Evolutionary conservation across 441 rosid species (phyloP), one percentile per base, ranked within the genome.

Genomic region (Lagerstroemia fauriei): DNA sequence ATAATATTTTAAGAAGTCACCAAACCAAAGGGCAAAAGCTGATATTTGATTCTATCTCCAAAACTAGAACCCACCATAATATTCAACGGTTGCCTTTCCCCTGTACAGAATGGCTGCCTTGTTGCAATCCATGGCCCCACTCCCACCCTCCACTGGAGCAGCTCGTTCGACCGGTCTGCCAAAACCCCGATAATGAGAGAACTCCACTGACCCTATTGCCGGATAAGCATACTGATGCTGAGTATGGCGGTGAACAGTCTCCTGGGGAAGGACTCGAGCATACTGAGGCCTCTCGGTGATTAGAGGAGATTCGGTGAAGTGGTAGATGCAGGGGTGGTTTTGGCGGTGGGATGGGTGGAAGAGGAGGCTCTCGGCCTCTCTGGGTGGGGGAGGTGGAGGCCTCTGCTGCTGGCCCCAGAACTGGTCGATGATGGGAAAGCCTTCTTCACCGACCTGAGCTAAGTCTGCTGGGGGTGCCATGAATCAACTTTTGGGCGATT

Each of bases 381-480:
- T 56, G 14, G 44, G 44, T 38, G 44, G 44, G 44, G 12, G 66
- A 1, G 59, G 18, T 20, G 80, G 78, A 53, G 47, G 41, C 57
- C 66, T 76, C 29, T 22, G 51, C 2, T 41, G n/a, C 31, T 66
- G 68, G 34, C 78, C 75, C 4, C 51, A 68, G 70, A 20, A 4
- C 74, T 84, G 81, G 13, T 87, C 86, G 44, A 82, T 72, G 3
- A 85, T 41, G 17, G 61, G 56, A 56, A 85, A 85, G 78, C 56
- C 86, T 56, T 82, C 86, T 48, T 56, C 10, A 34, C 80, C 83
- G 10, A 76, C 50, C 57, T 44, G 50, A 29, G 31, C 80, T 61
- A 84, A 83, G 65, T 82, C 85, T 68, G 76, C 78, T 29, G 68
- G 83, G 46, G 78, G 77, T 25, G 88, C 79, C 88, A 85, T 83